Percentiles rank a stretch among this genome's conserved stretches.
phyloP scores from a whole-genome alignment of 2,329 filamentous ascomycete species.

The Fusarium haematococcum region DNA sequence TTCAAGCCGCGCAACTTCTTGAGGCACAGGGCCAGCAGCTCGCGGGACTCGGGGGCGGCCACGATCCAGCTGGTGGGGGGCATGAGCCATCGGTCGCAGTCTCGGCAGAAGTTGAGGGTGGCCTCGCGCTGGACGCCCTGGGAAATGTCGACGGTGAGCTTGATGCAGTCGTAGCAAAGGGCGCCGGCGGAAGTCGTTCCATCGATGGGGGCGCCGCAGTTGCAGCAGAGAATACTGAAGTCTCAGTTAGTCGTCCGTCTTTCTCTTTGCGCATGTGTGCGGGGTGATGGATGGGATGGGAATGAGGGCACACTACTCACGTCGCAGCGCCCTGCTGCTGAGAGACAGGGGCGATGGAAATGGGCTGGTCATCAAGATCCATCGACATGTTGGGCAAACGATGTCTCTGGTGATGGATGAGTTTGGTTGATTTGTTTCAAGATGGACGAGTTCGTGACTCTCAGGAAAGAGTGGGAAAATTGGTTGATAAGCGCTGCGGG shows the following conservation, averaged over 20 bases:
- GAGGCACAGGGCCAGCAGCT: constrained; percentile 91
- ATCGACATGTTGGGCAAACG: constrained; percentile 52
- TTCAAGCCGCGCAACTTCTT: constrained; percentile 87
- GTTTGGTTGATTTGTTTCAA: constrained; percentile 18
- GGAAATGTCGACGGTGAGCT: constrained; percentile 93
- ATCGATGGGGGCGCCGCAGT: constrained; percentile 96
- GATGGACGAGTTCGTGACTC: constrained; percentile 39
- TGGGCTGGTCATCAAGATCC: constrained; percentile 58
- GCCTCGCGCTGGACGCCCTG: constrained; percentile 92
- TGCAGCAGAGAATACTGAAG: constrained; percentile 86
- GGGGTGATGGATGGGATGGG: constrained; percentile 16
- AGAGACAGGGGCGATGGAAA: constrained; percentile 50
- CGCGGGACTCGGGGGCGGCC: constrained; percentile 87
- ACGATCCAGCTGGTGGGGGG: constrained; percentile 89
- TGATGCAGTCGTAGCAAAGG: constrained; percentile 95
- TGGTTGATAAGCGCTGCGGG: constrained; percentile 51
- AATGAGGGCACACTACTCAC: constrained; percentile 52
- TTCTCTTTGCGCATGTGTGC: constrained; percentile 33
- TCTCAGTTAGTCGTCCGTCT: neutral
- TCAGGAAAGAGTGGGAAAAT: constrained; percentile 47
- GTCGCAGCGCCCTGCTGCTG: constrained; percentile 54
- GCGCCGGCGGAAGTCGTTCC: constrained; percentile 88
- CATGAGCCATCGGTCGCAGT: constrained; percentile 94
- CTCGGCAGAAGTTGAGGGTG: constrained; percentile 88
- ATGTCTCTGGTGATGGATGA: constrained; percentile 27